A percentile compares a stretch with the other conserved stretches of the same genome.
phyloP scores from a whole-genome alignment of 2,329 filamentous ascomycete species.

The Calcarisporium arbuscula region DNA sequence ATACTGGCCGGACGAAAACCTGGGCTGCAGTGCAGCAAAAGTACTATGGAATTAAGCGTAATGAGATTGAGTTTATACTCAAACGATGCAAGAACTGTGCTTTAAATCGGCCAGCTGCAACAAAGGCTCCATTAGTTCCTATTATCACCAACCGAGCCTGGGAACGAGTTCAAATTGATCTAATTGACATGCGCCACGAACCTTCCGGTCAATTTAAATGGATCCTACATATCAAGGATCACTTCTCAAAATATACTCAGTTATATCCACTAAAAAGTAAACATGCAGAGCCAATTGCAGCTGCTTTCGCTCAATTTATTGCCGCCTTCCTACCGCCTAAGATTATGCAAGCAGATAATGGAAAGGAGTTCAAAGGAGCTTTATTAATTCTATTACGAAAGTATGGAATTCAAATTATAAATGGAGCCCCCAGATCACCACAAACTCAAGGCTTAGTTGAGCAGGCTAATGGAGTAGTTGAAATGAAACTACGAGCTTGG shows the following conservation, averaged over 20 bases:
- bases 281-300: constrained; percentile 3
- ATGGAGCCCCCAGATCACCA: constrained; percentile 3
- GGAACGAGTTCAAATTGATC: constrained; percentile 5
- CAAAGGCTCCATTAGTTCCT: constrained; percentile 4
- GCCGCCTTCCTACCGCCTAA: constrained; percentile 5
- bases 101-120: constrained; percentile 4
- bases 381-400: constrained; percentile 5
- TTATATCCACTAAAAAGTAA: constrained; percentile 5
- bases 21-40: constrained; percentile 3
- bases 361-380: constrained; percentile 4
- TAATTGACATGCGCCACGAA: constrained; percentile 6
- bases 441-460: constrained; percentile 7
- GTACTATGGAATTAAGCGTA: constrained; percentile 3
- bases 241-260: constrained; percentile 5
- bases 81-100: constrained; percentile 4
- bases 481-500: constrained; percentile 6
- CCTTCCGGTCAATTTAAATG: constrained; percentile 6
- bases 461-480: constrained; percentile 5
- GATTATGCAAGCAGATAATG: constrained; percentile 5
- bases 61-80: constrained; percentile 3
- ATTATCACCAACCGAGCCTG: constrained; percentile 4
- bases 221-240: constrained; percentile 7
- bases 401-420: constrained; percentile 5
- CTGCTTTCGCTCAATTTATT: constrained; percentile 4
- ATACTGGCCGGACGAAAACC: constrained; percentile 1